Base-by-base conservation (phyloP, 257 asterid genomes). In the Plantago major region DNA sequence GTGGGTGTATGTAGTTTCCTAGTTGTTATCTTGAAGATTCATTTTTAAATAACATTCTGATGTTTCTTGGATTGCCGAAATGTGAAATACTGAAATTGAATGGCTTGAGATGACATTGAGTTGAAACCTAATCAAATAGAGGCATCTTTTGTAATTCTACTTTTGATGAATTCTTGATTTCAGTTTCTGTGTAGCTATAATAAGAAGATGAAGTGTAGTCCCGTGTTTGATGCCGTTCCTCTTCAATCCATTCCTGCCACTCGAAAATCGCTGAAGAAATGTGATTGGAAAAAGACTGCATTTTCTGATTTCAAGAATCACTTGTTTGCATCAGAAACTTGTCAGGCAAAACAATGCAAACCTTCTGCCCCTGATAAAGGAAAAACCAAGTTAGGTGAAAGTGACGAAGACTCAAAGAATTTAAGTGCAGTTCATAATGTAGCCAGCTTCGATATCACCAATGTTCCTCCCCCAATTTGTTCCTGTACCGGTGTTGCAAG, bases 151-250 rank as follows among this genome's bases (percentile, higher is more conserved):
- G 26, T 49, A 3, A 33, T 37, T 38, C 46, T 37, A 61, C 63
- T 60, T 54, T 61, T 11, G 9, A 26, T 62, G 12, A 54, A 10
- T 55, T 66, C 55, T 65, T 55, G 62, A 47, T 54, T 55, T 55
- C 55, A 48, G 45, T 33, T 62, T 51, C 18, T 48, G 54, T 58
- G 56, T 46, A 73, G 64, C 65, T 13, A 37, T 40, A 28, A 8
- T 33, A 22, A 67, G n/a, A 42, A 64, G 43, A 72, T 70, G 73
- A 61, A 70, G 15, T 55, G 59, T 12, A 51, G 38, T 49, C 64
- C 68, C 6, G 66, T 58, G 46, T 66, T 73, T 33, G 74, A 72
- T 43, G 78, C 82, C 3, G 55, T 78, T 53, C 82, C 87, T 33
- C 51, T 81, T 60, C 78, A 69, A 50, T 52, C 84, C 18, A 67